phyloP scores from a whole-genome alignment of 305 asterid genomes.

The Fraxinus latifolia region DNA sequence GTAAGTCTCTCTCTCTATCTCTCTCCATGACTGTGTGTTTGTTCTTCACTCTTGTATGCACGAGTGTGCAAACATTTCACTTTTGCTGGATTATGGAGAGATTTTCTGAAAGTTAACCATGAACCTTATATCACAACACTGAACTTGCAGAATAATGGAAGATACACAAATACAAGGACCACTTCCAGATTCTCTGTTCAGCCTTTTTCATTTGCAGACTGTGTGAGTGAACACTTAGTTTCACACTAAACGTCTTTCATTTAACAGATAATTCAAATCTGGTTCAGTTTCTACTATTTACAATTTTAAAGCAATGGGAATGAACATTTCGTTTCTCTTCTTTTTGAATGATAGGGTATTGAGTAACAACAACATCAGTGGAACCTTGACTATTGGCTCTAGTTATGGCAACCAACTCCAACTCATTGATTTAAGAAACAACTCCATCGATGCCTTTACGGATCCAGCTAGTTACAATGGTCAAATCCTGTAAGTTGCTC shows the following conservation, averaged over 20 bases:
- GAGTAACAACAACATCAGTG: slow-evolving; percentile 56
- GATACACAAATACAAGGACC: slow-evolving; percentile 44
- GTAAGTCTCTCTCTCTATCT: slow-evolving; percentile 34
- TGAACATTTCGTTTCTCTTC: not conserved
- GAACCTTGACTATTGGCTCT: slow-evolving; percentile 55
- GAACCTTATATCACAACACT: slow-evolving; percentile 7
- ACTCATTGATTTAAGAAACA: slow-evolving; percentile 58
- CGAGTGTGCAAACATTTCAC: not conserved
- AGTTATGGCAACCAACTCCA: slow-evolving; percentile 42
- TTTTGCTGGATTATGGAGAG: not conserved
- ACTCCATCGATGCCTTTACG: slow-evolving; percentile 43
- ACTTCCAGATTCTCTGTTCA: slow-evolving; percentile 54
- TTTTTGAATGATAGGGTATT: slow-evolving; percentile 38
- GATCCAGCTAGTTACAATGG: slow-evolving; percentile 31
- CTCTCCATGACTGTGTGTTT: not conserved
- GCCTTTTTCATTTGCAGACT: slow-evolving; percentile 59
- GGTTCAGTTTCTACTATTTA: not conserved
- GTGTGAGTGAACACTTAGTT: slow-evolving; percentile 40
- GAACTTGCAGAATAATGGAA: slow-evolving; percentile 58
- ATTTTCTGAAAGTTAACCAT: not conserved
- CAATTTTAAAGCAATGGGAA: not conserved
- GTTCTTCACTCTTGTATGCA: not conserved
- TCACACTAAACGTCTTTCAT: not conserved
- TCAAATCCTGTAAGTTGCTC: slow-evolving; percentile 49
- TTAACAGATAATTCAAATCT: not conserved